Evolutionary conservation across 1,284 basidiomycete genomes (phyloP), one percentile per base, ranked within the genome.

Genomic region (Pseudozyma sp.): DNA sequence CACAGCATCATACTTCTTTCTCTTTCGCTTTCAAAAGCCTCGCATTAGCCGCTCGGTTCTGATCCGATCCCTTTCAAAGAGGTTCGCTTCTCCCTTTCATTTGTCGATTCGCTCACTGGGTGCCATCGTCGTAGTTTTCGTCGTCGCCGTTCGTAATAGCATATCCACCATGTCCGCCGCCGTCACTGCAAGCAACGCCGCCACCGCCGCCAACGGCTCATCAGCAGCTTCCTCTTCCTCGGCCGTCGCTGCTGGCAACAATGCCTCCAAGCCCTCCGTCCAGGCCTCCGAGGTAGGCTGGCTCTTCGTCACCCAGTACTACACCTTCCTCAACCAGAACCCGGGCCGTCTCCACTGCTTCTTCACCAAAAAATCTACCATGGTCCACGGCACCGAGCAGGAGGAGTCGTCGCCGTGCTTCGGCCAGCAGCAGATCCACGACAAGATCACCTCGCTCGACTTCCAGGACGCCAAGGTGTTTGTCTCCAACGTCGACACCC

Each of bases 371-470:
- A 90, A 90, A 81, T 97, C 94, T 54, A 97, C 96, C 57, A 69
- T 82, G 61, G 77, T 96, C 95, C 87, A 92, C 92, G 97, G 95
- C 62, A 94, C 97, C 86, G 82, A 84, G 51, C 75, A 78, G 66
- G 81, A 83, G 30, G 96, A 98, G 57, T 87, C 88, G 62, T 90
- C 90, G 77, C 88, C 93, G 37, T 93, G 91, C 87, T 92, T 90
- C 79, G 96, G 96, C 58, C 96, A 99, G 87, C 85, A 98, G 94
- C 94, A 97, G 89, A 99, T 99, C 78, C 94, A 99, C 87, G 90
- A 92, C 85, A 94, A 93, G 87, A 97, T 99, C 86, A 90, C 91
- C 68, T 91, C 92, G 58, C 92, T 99, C 85, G 93, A 91, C 53
- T 97, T 95, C 86, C 88, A 96, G 84, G 92, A 98, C 85, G 96